Conservation (phyloP, 2,329 filamentous ascomycete species). For the Trichophaea hybrida region DNA sequence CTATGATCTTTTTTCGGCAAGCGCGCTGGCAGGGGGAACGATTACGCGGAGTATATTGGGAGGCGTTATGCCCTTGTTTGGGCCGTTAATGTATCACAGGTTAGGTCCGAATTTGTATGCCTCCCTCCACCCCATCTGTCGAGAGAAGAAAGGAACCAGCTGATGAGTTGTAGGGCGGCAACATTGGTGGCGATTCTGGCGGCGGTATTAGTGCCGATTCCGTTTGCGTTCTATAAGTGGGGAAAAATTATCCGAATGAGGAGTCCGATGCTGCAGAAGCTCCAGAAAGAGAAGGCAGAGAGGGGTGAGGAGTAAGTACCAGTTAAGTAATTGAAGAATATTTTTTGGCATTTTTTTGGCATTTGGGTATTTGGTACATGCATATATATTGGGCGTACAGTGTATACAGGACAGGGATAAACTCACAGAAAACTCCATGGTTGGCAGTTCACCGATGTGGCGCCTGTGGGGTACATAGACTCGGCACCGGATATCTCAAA, state of each 20-base stretch:
- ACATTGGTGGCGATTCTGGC: conserved; percentile 50
- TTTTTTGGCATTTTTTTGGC: neutral
- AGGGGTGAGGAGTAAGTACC: conserved; percentile 7
- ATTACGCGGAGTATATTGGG: conserved; percentile 57
- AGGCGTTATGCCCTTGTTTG: conserved; percentile 64
- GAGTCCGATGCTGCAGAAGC: conserved; percentile 35
- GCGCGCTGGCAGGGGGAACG: conserved; percentile 64
- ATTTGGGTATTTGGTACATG: neutral
- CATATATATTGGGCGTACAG: too few species aligned
- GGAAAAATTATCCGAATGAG: conserved; percentile 41
- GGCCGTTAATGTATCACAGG: conserved; percentile 52
- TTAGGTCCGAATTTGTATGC: conserved; percentile 67
- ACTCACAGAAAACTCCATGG: too few species aligned
- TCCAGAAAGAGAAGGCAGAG: conserved; percentile 29
- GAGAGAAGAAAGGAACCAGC: neutral
- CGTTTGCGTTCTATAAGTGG: conserved; percentile 59
- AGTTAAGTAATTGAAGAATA: neutral
- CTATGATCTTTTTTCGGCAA: conserved; percentile 71
- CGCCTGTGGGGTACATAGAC: too few species aligned
- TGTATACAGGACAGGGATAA: too few species aligned
- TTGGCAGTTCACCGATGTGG: too few species aligned
- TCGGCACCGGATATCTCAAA: too few species aligned
- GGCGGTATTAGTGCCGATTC: conserved; percentile 61
- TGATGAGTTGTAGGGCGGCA: conserved; percentile 9
- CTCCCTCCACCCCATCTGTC: conserved; percentile 38